These are phyloP conservation scores for Curvularia hawaiiensis DNA, from an alignment of 2,329 filamentous ascomycete species.

Conservation along the genomic window DNA sequence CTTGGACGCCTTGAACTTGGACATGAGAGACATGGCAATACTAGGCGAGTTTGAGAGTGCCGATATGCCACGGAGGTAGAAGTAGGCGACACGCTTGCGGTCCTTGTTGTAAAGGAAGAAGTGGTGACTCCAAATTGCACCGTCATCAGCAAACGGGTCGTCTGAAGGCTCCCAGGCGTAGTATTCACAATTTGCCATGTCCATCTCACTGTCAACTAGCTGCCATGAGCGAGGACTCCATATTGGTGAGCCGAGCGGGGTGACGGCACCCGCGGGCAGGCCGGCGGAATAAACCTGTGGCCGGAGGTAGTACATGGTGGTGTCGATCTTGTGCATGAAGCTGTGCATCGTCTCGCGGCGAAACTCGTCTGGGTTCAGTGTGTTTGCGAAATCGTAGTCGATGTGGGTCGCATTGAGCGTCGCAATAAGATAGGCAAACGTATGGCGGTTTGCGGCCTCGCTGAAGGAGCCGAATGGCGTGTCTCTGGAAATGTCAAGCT, in stretches of 20 bases:
- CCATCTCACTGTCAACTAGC: constrained; percentile 93
- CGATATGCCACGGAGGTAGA: constrained; percentile 89
- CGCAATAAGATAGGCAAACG: constrained; percentile 94
- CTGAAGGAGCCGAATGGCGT: constrained; percentile 92
- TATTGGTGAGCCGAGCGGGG: constrained; percentile 58
- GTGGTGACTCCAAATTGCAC: constrained; percentile 91
- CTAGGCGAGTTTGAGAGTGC: constrained; percentile 70
- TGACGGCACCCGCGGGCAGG: constrained; percentile 54
- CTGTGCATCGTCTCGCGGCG: constrained; percentile 78
- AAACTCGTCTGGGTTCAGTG: constrained; percentile 88
- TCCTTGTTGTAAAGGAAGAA: constrained; percentile 98
- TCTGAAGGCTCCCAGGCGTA: constrained; percentile 90
- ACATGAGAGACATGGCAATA: constrained; percentile 42
- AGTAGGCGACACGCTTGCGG: constrained; percentile 89
- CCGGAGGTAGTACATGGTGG: constrained; percentile 81
- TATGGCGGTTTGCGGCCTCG: constrained; percentile 85
- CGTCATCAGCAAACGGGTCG: constrained; percentile 90
- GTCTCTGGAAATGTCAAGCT: constrained; percentile 78
- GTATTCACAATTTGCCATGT: constrained; percentile 82
- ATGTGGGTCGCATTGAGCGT: constrained; percentile 95
- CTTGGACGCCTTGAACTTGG: constrained; percentile 50
- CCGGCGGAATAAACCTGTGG: constrained; percentile 57
- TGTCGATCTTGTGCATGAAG: constrained; percentile 88
- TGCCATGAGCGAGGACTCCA: constrained; percentile 95
- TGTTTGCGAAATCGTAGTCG: constrained; percentile 96